These are phyloP conservation scores for Colletotrichum tropicale DNA, from an alignment of 2,329 filamentous ascomycete species.

Conservation along the genomic window DNA sequence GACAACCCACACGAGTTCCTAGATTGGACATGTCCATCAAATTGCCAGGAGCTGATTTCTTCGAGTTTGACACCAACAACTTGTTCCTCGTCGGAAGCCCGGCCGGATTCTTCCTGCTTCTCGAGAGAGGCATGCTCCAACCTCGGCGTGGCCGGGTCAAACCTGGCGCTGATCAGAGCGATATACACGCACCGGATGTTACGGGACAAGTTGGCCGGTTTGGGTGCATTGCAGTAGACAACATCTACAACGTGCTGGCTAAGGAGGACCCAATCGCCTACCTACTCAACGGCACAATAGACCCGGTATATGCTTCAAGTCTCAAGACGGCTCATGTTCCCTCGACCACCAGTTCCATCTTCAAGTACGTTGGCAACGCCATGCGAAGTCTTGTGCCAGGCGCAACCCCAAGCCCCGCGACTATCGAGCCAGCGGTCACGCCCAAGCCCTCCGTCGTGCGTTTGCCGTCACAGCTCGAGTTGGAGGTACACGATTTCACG, in stretches of 20 bases:
- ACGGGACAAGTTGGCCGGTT: slow-evolving; percentile 82
- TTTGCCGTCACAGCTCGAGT: slow-evolving; percentile 74
- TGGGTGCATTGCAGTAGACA: slow-evolving; percentile 92
- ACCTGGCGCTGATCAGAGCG: slow-evolving; percentile 71
- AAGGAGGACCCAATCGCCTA: slow-evolving; percentile 82
- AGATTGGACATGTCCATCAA: slow-evolving; percentile 45
- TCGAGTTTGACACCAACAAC: slow-evolving; percentile 92
- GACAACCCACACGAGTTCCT: slow-evolving; percentile 79
- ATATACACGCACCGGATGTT: slow-evolving; percentile 61
- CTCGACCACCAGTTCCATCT: slow-evolving; percentile 68
- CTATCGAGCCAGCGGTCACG: slow-evolving; percentile 25
- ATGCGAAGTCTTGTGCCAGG: slow-evolving; percentile 68
- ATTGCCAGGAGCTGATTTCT: slow-evolving; percentile 60
- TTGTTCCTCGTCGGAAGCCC: slow-evolving; percentile 91
- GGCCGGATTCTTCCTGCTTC: slow-evolving; percentile 87
- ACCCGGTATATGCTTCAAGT: slow-evolving; percentile 76
- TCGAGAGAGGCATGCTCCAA: slow-evolving; percentile 74
- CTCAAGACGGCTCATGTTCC: slow-evolving; percentile 83
- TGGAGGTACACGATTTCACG: slow-evolving; percentile 94
- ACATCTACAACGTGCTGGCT: slow-evolving; percentile 90
- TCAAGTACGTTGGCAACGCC: slow-evolving; percentile 67
- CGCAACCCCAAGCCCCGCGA: slow-evolving; percentile 28
- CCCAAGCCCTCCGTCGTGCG: slow-evolving; percentile 44
- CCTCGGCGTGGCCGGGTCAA: slow-evolving; percentile 81
- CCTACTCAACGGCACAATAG: slow-evolving; percentile 87